phyloP scores from a whole-genome alignment of 1,284 basidiomycete genomes.

The Mycena sp. region DNA sequence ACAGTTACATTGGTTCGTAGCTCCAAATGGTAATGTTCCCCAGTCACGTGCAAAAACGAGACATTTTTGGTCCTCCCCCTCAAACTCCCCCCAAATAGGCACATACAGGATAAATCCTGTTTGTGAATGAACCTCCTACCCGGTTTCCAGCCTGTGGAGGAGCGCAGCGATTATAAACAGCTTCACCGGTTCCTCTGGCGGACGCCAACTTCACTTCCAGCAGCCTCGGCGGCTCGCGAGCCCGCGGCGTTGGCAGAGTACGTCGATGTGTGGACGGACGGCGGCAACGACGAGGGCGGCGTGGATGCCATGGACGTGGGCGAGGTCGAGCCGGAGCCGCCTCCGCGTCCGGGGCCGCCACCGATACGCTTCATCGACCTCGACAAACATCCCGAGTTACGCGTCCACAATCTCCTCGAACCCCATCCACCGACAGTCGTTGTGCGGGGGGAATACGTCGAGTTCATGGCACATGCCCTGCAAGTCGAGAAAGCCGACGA shows the following conservation, averaged over 20 bases:
- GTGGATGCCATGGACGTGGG: too few species aligned
- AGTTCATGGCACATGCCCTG: background rate
- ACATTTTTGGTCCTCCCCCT: too few species aligned
- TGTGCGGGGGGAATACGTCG: background rate
- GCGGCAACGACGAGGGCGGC: background rate
- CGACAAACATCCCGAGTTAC: background rate
- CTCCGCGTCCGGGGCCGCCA: background rate
- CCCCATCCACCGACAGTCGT: background rate
- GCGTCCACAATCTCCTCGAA: background rate
- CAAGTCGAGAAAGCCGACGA: background rate
- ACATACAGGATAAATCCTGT: too few species aligned
- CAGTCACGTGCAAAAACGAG: too few species aligned
- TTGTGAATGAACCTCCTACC: too few species aligned
- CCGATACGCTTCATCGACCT: constrained; percentile 4
- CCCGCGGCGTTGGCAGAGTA: background rate
- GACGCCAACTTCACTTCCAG: background rate
- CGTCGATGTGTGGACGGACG: background rate
- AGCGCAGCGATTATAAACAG: background rate
- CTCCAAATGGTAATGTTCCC: too few species aligned
- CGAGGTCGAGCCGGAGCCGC: too few species aligned
- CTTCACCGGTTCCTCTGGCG: constrained; percentile 1
- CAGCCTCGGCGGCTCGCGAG: background rate
- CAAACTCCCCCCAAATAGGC: too few species aligned
- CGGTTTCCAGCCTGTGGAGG: too few species aligned
- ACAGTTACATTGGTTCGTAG: too few species aligned